phyloP scores from a whole-genome alignment of 495 filamentous ascomycete species.

The Trichoderma gamsii region DNA sequence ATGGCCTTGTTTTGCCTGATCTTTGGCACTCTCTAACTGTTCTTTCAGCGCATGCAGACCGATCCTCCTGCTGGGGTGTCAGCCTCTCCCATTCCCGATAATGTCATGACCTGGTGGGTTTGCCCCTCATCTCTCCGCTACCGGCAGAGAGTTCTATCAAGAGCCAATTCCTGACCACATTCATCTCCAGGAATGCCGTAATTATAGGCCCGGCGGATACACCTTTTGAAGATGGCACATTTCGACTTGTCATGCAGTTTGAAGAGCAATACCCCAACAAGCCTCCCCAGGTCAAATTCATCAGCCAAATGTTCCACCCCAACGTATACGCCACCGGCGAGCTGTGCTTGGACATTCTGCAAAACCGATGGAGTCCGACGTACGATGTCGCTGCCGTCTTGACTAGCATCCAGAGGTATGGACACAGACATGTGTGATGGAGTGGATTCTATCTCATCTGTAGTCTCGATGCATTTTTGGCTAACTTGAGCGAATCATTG shows the following conservation, averaged over 20 bases:
- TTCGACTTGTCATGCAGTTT: slow-evolving; percentile 96
- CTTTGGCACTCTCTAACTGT: slow-evolving; percentile 15
- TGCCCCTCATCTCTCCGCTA: slow-evolving; percentile 16
- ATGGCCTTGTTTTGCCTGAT: background rate
- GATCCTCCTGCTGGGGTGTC: slow-evolving; percentile 96
- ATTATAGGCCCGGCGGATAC: slow-evolving; percentile 98
- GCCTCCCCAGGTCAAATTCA: slow-evolving; percentile 94
- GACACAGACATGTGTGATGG: slow-evolving; percentile 15
- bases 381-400: slow-evolving; percentile 97
- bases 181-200: slow-evolving; percentile 77
- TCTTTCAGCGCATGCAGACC: slow-evolving; percentile 89
- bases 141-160: background rate
- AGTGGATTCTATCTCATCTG: background rate
- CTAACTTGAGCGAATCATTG: slow-evolving; percentile 17
- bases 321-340: slow-evolving; percentile 98
- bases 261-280: slow-evolving; percentile 99
- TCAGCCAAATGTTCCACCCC: slow-evolving; percentile 98
- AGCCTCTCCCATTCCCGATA: slow-evolving; percentile 92
- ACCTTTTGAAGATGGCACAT: slow-evolving; percentile 97
- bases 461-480: slow-evolving; percentile 16
- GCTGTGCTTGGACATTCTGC: slow-evolving; percentile 92
- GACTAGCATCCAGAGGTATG: slow-evolving; percentile 94
- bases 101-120: slow-evolving; percentile 96
- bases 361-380: slow-evolving; percentile 97
- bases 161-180: background rate